Evolutionary conservation across 257 asterid species (phyloP), one percentile per base, ranked within the genome.

Genomic region (Solanum pimpinellifolium): DNA sequence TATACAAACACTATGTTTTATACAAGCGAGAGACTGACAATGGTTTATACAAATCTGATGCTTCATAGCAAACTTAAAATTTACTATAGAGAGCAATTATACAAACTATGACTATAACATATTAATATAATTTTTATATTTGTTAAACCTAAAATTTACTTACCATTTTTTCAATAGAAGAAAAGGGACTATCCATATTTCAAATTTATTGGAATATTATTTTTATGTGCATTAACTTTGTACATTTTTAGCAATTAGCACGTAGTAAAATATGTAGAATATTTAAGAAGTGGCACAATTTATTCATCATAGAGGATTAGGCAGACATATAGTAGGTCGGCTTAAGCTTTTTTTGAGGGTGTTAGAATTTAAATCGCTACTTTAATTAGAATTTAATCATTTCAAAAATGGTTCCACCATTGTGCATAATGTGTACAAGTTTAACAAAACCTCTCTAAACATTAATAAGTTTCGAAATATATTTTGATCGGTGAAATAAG

Each of bases 331-430:
- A 72, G 7, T 35, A 72, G 80, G 47, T 1, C 47, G 46, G 97
- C 97, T 10, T 6, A 83, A 83, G n/a, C 91, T 96, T 82, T 95
- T 49, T 49, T 49, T 49, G 60, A 37, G 39, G 39, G 39, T 37
- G 39, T 37, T 37, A 37, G 39, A 37, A 7, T 39, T 39, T 39
- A 39, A 39, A 39, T 39, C 42, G 7, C 42, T 39, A 39, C 42
- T 39, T 39, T 39, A 7, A 39, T 39, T 39, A 39, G 39, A 37
- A 37, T 37, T 37, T 37, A 37, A 37, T 37, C 39, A 37, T 37
- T 37, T 37, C 39, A 37, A 37, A 37, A 37, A 5, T 37, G 39
- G 39, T 37, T 6, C 39, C 39, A 37, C 7, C 39, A 35, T 35
- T 35, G 39, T 35, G 25, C 27, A 60, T 56, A 56, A 56, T 56